Conservation (phyloP, 2,329 filamentous ascomycete species). For the Dendryphion nanum region DNA sequence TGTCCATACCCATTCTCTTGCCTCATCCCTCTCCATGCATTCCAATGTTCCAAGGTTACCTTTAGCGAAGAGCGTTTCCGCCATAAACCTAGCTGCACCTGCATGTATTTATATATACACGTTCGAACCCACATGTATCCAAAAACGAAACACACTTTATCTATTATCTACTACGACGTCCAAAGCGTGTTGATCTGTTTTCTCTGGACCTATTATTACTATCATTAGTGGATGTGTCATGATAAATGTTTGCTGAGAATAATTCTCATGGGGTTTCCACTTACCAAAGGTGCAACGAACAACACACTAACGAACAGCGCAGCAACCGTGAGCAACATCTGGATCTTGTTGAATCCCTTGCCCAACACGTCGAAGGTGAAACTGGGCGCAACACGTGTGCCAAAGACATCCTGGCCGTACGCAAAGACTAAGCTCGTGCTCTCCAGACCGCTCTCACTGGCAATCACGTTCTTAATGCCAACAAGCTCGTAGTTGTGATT, state of each 20-base stretch:
- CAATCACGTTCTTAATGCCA: constrained; percentile 70
- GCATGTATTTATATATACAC: too few relatives aligned
- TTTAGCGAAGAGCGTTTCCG: too few relatives aligned
- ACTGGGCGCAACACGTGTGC: constrained; percentile 81
- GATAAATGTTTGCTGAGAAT: constrained; percentile 8
- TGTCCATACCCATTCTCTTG: too few relatives aligned
- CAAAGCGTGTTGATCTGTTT: constrained; percentile 69
- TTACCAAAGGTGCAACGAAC: constrained; percentile 80
- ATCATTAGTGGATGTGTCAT: too few relatives aligned
- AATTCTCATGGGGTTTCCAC: constrained; percentile 6
- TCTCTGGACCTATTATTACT: constrained; percentile 47
- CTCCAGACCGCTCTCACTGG: constrained; percentile 77
- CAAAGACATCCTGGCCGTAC: constrained; percentile 85
- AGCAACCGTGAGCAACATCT: constrained; percentile 78
- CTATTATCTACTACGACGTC: constrained; percentile 32
- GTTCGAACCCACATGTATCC: too few relatives aligned
- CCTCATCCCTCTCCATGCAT: too few relatives aligned
- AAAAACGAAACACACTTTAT: too few relatives aligned
- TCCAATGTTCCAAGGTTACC: too few relatives aligned
- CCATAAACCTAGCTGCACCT: too few relatives aligned
- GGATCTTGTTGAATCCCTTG: constrained; percentile 88
- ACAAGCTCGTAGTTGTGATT: constrained; percentile 81
- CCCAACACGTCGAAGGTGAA: constrained; percentile 89
- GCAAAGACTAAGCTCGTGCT: constrained; percentile 89
- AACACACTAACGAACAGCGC: constrained; percentile 75